Conservation (phyloP, 768 basidiomycete genomes). For the Sporobolomyces roseus region DNA sequence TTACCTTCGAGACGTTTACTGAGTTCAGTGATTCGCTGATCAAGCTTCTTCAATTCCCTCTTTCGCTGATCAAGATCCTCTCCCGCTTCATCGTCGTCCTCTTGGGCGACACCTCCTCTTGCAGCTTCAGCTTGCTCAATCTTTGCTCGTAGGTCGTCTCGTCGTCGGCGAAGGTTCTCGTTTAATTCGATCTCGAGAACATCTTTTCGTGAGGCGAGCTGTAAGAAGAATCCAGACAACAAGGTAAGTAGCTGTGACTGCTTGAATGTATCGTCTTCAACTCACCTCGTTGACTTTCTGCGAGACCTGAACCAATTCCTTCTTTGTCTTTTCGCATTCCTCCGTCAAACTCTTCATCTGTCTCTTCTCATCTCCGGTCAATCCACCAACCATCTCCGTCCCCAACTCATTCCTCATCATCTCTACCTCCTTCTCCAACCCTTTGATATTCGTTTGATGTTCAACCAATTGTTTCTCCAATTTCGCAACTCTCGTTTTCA, state of each 20-base stretch:
- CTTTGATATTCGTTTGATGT: slow-evolving; percentile 65
- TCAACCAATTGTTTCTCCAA: slow-evolving; percentile 68
- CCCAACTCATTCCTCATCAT: slow-evolving; percentile 65
- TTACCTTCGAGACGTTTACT: slow-evolving; percentile 63
- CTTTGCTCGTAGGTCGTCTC: slow-evolving; percentile 70
- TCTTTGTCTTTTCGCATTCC: slow-evolving; percentile 71
- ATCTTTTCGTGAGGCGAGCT: slow-evolving; percentile 74
- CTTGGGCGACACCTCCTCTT: slow-evolving; percentile 23
- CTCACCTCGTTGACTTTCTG: slow-evolving; percentile 68
- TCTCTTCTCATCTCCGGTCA: slow-evolving; percentile 68
- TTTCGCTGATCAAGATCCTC: slow-evolving; percentile 66
- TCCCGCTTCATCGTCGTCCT: slow-evolving; percentile 54
- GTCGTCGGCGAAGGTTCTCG: slow-evolving; percentile 74
- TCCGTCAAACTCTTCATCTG: slow-evolving; percentile 65
- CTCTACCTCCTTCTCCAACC: slow-evolving; percentile 60
- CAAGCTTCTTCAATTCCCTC: slow-evolving; percentile 67
- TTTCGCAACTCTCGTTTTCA: slow-evolving; percentile 59
- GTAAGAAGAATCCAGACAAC: slow-evolving; percentile 1
- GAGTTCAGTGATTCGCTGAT: slow-evolving; percentile 63
- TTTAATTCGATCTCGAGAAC: slow-evolving; percentile 86
- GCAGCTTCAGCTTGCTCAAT: slow-evolving; percentile 63
- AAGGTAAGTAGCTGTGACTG: too few species aligned
- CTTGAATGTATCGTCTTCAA: too few species aligned
- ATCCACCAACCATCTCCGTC: slow-evolving; percentile 67
- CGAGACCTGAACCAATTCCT: slow-evolving; percentile 64